Base-by-base conservation (phyloP, 2,329 filamentous ascomycete genomes). In the Venturia carpophila region DNA sequence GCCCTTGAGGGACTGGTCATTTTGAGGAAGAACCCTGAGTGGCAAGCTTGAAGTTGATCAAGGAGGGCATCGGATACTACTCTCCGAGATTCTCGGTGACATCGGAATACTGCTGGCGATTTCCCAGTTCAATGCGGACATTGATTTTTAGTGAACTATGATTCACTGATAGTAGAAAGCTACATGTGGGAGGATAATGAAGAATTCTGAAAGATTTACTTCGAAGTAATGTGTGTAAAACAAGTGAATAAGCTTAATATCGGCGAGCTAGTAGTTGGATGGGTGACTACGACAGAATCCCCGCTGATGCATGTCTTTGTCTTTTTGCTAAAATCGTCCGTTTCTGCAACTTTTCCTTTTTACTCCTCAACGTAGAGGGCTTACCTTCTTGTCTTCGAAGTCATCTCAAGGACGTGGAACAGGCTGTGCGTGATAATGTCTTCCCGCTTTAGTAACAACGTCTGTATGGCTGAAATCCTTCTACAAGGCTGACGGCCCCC, bases 1-100 rank as follows among this genome's bases (percentile, higher is more conserved):
- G 96, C 88, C 64, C 82, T 99, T 68, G 94, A 99, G 79, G 94
- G 94, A 41, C 82, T 99, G 72, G 93, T 97, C 65, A 97, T 99
- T 76, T 81, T 99, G 77, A 89, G 89, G 82, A 97, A 97, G 30
- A 58, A 58, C 17, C 52, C 52, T 15, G 52, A 58, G 30, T 58
- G 52, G 52, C 52, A 58, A 58, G 27, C 24, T 10, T 58, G 15
- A 58, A 24, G 13, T 17, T 10, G 21, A 52, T 15, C 21, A 27
- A 52, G 5, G 13, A 27, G 24, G 47, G 4, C 21, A 21, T 27
- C n/a, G n/a, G 47, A 52, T 15, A 49, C 6, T 10, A 6, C 21
- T 27, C n/a, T 27, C 15, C 15, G 9, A 52, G 47, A 27, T 4
- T 27, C 4, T 5, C 24, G 10, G 27, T 13, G 21, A 52, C 4